Conservation (phyloP, 2,329 filamentous ascomycete genomes). For the Tolypocladium inflatum region DNA sequence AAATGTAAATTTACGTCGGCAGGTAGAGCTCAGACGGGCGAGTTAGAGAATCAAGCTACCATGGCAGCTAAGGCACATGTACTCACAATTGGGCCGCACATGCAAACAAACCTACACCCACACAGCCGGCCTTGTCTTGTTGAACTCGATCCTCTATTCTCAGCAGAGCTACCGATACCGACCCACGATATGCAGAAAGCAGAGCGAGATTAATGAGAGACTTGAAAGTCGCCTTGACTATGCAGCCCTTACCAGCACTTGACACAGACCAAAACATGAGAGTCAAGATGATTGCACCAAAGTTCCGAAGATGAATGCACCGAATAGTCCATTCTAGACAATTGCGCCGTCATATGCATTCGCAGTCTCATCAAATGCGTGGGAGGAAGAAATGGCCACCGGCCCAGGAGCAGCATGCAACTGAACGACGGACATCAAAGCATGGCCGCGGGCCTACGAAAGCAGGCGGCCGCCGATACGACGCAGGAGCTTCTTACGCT, state of each 20-base stretch:
- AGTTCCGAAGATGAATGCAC: neutral
- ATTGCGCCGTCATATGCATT: constrained; percentile 6
- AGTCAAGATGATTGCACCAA: neutral
- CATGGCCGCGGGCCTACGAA: constrained; percentile 1
- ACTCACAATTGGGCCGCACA: neutral
- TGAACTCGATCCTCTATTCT: neutral
- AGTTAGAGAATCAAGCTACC: constrained; percentile 10
- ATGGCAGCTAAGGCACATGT: constrained; percentile 1
- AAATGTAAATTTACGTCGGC: constrained; percentile 24
- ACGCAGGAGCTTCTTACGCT: constrained; percentile 28
- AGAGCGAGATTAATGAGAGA: neutral
- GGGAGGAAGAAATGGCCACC: neutral
- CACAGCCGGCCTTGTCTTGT: neutral
- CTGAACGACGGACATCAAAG: neutral
- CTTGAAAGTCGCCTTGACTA: neutral
- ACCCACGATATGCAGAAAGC: neutral
- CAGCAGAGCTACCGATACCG: neutral
- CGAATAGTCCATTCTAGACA: constrained; percentile 1
- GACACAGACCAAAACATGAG: neutral
- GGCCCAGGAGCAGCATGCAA: neutral
- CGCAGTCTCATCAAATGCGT: constrained; percentile 1
- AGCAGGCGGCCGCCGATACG: constrained; percentile 26
- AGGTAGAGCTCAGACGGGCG: constrained; percentile 16
- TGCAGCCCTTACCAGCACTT: neutral
- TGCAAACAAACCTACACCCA: neutral